Base-by-base conservation (phyloP, 495 filamentous ascomycete genomes). In the Immersiella caudata region DNA sequence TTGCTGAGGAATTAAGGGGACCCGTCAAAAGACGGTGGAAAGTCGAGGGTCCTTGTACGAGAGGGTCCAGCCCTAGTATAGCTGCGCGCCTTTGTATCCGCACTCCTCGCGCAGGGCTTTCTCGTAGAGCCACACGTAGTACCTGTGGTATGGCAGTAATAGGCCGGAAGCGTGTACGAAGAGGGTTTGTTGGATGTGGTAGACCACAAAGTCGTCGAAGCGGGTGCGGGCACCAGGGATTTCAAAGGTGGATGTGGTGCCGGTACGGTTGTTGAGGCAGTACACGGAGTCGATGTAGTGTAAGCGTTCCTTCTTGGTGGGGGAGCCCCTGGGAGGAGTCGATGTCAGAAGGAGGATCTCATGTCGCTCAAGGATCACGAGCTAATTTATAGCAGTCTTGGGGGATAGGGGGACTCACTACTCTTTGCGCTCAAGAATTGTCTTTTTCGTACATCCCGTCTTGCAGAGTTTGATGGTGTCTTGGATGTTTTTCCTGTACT, bases 71-170 rank as follows among this genome's bases (percentile, higher is more conserved):
- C 46, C 59, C 59, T 33, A 61, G 59, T 61, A 88, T n/a, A 69
- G 72, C 51, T 72, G 74, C 29, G 70, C 63, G 21, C 88, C 87
- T 2, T 73, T 83, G 72, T 90, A 92, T 50, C 86, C 88, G 74
- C 90, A 92, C 68, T 91, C 88, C 12, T 86, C 80, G 54, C 85
- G 81, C 9, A 92, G 80, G 0, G 88, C 86, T 65, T 85, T 79
- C 70, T 91, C 90, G 70, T 86, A 90, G 11, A 80, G 74, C 71
- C 76, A 85, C 55, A 85, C 79, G 74, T 85, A 91, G 69, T 89
- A 85, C 18, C 90, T 81, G 72, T 92, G 89, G 86, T 88, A 92
- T 8, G 84, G 75, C 11, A 91, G 77, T 74, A 91, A 89, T 60
- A 84, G 84, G 14, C 87, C 88, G 60, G 72, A 27, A 40, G 62